phyloP scores from a whole-genome alignment of 352 stramenopile genomes.

The Blastocystis sp. region DNA sequence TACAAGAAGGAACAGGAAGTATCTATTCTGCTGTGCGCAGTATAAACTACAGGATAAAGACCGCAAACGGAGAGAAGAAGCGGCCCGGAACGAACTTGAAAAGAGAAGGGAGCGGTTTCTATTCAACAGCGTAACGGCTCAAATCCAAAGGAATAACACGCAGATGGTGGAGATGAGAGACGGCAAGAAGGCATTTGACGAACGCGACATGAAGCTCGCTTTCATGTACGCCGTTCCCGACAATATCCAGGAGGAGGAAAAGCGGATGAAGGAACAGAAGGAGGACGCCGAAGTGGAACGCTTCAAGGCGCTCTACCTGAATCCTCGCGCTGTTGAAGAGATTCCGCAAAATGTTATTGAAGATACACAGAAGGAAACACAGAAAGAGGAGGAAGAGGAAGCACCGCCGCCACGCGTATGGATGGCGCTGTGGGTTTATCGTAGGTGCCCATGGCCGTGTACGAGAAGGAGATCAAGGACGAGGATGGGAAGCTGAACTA shows the following conservation, averaged over 20 bases:
- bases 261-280: neutral
- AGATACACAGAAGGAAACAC: neutral
- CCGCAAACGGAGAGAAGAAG: slow-evolving; percentile 19
- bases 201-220: slow-evolving; percentile 44
- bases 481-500: slow-evolving; percentile 59
- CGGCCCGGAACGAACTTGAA: slow-evolving; percentile 35
- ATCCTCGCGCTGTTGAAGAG: slow-evolving; percentile 6
- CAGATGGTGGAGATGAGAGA: slow-evolving; percentile 63
- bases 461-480: slow-evolving; percentile 42
- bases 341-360: neutral
- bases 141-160: neutral
- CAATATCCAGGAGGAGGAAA: slow-evolving; percentile 48
- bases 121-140: slow-evolving; percentile 24
- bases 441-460: slow-evolving; percentile 17
- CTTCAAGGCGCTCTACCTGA: slow-evolving; percentile 49
- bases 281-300: slow-evolving; percentile 12
- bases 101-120: slow-evolving; percentile 42
- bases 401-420: slow-evolving; percentile 15
- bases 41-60: slow-evolving; percentile 33
- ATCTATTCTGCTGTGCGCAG: neutral
- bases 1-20: slow-evolving; percentile 58
- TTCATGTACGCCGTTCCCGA: slow-evolving; percentile 60
- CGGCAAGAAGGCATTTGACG: neutral
- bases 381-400: slow-evolving; percentile 4
- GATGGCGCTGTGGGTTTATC: neutral